Conservation (phyloP, 257 asterid genomes). For the Ophiorrhiza pumila region DNA sequence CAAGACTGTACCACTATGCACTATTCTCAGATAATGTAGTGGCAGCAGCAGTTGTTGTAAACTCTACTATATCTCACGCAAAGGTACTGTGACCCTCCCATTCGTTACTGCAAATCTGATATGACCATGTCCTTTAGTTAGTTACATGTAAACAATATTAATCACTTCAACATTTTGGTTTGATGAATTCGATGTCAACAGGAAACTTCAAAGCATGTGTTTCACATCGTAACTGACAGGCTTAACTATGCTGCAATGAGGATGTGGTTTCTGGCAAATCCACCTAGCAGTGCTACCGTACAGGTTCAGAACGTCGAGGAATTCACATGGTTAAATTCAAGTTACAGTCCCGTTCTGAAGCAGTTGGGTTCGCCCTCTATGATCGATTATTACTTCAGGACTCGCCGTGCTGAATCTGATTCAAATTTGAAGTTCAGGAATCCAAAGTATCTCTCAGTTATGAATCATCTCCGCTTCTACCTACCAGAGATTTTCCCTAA, state of each 20-base stretch:
- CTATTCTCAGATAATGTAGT: conserved; percentile 80
- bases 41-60: conserved; percentile 92
- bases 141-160: background rate
- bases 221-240: conserved; percentile 88
- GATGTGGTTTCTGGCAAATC: conserved; percentile 95
- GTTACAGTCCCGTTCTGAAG: conserved; percentile 91
- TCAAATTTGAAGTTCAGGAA: conserved; percentile 81
- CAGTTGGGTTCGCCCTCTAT: conserved; percentile 70
- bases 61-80: conserved; percentile 72
- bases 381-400: conserved; percentile 85
- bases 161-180: background rate
- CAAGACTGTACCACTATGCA: conserved; percentile 80
- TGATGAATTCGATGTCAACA: conserved; percentile 27
- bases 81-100: conserved; percentile 44
- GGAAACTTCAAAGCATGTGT: conserved; percentile 75
- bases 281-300: conserved; percentile 63
- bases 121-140: background rate
- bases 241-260: conserved; percentile 90
- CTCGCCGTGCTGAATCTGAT: conserved; percentile 67
- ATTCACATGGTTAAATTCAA: conserved; percentile 87
- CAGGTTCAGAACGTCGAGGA: conserved; percentile 82
- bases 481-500: conserved; percentile 86
- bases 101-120: background rate
- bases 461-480: conserved; percentile 96
- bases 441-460: conserved; percentile 89